A percentile compares a stretch with the other conserved stretches of the same genome.
phyloP scores from a whole-genome alignment of 805 yeast genomes.

The Barnettozyma botsteinii region DNA sequence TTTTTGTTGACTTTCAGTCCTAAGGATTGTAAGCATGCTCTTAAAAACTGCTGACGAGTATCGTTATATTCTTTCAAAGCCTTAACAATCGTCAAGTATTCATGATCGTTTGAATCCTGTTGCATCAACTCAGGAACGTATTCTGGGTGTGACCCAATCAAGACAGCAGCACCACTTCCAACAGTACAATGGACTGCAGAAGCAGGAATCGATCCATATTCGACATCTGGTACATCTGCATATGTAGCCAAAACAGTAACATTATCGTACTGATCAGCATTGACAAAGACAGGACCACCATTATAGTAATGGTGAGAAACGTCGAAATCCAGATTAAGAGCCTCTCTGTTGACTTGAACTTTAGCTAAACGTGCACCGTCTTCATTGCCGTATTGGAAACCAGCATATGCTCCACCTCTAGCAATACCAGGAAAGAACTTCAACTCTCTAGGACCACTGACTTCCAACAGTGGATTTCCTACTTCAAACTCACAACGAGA shows the following conservation, averaged over 20 bases:
- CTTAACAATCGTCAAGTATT: constrained; percentile 32
- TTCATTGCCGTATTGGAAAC: constrained; percentile 75
- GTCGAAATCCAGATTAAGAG: constrained; percentile 25
- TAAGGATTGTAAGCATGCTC: constrained; percentile 47
- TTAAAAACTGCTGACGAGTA: constrained; percentile 50
- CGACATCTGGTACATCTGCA: constrained; percentile 48
- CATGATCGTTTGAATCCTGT: constrained; percentile 26
- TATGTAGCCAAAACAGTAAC: constrained; percentile 75
- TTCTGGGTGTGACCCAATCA: constrained; percentile 90
- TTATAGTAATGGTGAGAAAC: constrained; percentile 52
- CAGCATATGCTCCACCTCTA: constrained; percentile 75
- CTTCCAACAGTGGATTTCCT: constrained; percentile 66
- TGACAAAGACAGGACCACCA: constrained; percentile 86
- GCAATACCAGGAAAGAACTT: constrained; percentile 76
- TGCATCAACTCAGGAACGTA: constrained; percentile 52
- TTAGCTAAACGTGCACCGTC: constrained; percentile 62
- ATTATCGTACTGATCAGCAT: constrained; percentile 53
- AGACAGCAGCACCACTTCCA: constrained; percentile 71
- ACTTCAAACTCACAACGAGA: constrained; percentile 76
- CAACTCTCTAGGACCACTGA: constrained; percentile 80
- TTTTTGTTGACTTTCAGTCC: constrained; percentile 65
- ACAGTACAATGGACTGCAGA: constrained; percentile 65
- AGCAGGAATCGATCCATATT: constrained; percentile 39
- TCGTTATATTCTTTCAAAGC: constrained; percentile 39
- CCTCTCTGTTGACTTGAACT: constrained; percentile 35